phyloP scores from a whole-genome alignment of 495 filamentous ascomycete genomes.

The Platismatia glauca region DNA sequence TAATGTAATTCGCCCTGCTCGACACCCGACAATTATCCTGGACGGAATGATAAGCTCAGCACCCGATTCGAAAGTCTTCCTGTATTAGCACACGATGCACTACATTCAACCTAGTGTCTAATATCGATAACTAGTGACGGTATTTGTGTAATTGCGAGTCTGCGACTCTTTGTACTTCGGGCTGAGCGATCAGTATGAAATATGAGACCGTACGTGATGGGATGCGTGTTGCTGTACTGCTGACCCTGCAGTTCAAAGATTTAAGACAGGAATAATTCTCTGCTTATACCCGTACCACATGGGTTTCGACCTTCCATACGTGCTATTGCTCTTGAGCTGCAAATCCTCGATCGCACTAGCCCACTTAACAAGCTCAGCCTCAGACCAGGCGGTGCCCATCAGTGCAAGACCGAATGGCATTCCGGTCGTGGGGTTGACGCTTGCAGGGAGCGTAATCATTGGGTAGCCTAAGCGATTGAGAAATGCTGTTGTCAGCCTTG shows the following conservation, averaged over 20 bases:
- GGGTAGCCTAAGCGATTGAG: constrained; percentile 46
- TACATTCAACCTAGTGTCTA: too few species aligned
- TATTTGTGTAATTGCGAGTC: too few species aligned
- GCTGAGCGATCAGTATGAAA: too few species aligned
- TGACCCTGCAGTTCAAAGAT: too few species aligned
- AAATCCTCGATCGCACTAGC: constrained; percentile 64
- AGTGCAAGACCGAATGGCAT: constrained; percentile 65
- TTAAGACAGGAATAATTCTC: constrained; percentile 41
- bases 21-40: too few species aligned
- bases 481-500: constrained; percentile 34
- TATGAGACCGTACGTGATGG: too few species aligned
- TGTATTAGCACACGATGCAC: too few species aligned
- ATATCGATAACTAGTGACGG: too few species aligned
- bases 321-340: constrained; percentile 31
- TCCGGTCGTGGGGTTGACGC: constrained; percentile 41
- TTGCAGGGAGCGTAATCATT: constrained; percentile 58
- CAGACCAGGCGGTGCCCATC: constrained; percentile 56
- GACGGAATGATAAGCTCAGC: too few species aligned
- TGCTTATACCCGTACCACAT: constrained; percentile 44
- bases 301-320: constrained; percentile 40
- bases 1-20: not conserved
- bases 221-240: too few species aligned
- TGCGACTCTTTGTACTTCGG: too few species aligned
- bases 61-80: too few species aligned
- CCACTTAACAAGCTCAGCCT: constrained; percentile 52